phyloP scores from a whole-genome alignment of 495 filamentous ascomycete species.

The Penicillium arizonense region DNA sequence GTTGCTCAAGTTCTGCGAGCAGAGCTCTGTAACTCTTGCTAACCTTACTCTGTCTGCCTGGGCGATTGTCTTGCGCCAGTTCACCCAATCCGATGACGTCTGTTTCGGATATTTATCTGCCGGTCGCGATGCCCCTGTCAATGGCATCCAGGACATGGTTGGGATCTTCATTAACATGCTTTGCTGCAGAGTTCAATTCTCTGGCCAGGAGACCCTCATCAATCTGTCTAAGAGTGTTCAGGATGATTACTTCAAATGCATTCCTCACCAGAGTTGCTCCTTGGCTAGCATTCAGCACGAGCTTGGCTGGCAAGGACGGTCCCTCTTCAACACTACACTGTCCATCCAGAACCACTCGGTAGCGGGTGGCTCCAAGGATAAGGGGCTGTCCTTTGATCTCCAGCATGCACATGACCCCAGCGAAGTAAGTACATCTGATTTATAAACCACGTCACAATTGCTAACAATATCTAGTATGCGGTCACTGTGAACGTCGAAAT shows the following conservation, averaged over 20 bases:
- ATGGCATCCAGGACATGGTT: conserved; percentile 51
- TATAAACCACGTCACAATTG: neutral
- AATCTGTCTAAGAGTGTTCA: conserved; percentile 47
- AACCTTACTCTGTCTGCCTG: conserved; percentile 55
- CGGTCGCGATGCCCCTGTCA: conserved; percentile 48
- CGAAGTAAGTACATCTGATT: conserved; percentile 31
- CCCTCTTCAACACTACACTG: conserved; percentile 58
- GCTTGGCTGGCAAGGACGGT: conserved; percentile 46
- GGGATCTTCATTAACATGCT: conserved; percentile 59
- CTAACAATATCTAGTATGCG: conserved; percentile 34
- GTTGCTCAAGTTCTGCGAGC: conserved; percentile 46
- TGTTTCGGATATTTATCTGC: conserved; percentile 57
- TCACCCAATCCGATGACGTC: conserved; percentile 53
- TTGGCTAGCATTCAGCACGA: conserved; percentile 56
- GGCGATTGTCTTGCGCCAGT: conserved; percentile 53
- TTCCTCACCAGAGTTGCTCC: conserved; percentile 52
- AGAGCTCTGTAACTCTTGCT: conserved; percentile 47
- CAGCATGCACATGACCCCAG: conserved; percentile 46
- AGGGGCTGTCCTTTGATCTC: conserved; percentile 37
- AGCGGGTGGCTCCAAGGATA: conserved; percentile 30
- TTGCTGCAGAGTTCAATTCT: conserved; percentile 49
- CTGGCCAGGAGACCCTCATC: conserved; percentile 27
- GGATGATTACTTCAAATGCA: conserved; percentile 45
- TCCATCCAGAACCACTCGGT: conserved; percentile 50
- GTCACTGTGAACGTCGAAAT: conserved; percentile 49